Evolutionary conservation across 306 rosid species (phyloP), one percentile per base, ranked within the genome.

Genomic region (Pyrus pyrifolia): DNA sequence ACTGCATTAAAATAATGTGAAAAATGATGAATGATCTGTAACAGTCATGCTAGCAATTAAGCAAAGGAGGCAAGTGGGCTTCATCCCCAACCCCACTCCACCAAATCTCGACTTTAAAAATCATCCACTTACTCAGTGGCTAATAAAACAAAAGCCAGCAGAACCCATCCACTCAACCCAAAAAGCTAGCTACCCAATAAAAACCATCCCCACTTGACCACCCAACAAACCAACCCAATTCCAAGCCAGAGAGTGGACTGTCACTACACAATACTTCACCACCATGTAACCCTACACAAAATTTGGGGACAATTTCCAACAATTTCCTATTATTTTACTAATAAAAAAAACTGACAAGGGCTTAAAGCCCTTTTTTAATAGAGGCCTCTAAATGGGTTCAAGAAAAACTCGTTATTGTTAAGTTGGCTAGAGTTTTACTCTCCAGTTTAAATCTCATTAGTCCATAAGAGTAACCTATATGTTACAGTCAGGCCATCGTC

Each of bases 71-170:
- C 40, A 73, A 73, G 64, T 62, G 19, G 61, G 76, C 72, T 25
- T 75, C 83, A 71, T 81, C 82, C 64, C 78, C 70, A 61, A 18
- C 60, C 42, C 60, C 77, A 78, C 77, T 59, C 33, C 68, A 51
- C 57, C 69, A 27, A 73, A n/a, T 19, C 76, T 75, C 63, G 81
- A 79, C 81, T 67, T 68, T n/a, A 61, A 30, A 78, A 49, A 71
- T n/a, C 66, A 45, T 27, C 73, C 81, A 81, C 87, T 84, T 10
- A 0, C 75, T 8, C 13, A 64, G 65, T 62, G 40, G 71, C 62
- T 35, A 31, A 67, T 65, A 78, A 81, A 74, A 76, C 65, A 63
- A 62, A 61, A 52, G 58, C 70, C 59, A 31, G 69, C 75, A 59
- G 69, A 59, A 42, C 61, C 58, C 68, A 42, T 59, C 77, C 68